Evolutionary conservation across 2,329 filamentous ascomycete genomes (phyloP).

Genomic region (Boeremia exigua): DNA sequence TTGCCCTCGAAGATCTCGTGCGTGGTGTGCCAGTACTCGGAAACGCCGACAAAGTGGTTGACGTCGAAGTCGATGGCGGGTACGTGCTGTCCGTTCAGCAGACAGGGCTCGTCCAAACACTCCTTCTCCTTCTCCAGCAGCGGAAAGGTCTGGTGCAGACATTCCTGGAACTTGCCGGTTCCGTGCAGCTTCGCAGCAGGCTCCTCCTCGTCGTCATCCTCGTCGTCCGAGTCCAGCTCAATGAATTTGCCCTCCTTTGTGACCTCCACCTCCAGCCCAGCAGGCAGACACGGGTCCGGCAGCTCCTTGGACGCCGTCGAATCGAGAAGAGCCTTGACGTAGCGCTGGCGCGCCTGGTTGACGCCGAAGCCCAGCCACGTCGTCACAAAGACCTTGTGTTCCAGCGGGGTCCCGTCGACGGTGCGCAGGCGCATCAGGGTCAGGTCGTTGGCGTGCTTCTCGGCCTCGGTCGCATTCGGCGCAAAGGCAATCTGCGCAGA

Average conservation of each 20-base stretch:
- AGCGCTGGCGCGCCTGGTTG: constrained; percentile 86
- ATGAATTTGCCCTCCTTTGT: constrained; percentile 72
- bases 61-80: constrained; percentile 96
- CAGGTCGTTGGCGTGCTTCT: constrained; percentile 87
- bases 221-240: constrained; percentile 52
- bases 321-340: constrained; percentile 77
- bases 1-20: constrained; percentile 87
- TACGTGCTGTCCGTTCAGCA: constrained; percentile 89
- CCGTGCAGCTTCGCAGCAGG: constrained; percentile 68
- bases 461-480: constrained; percentile 87
- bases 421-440: constrained; percentile 85
- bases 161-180: constrained; percentile 87
- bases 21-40: constrained; percentile 98
- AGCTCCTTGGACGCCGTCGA: constrained; percentile 71
- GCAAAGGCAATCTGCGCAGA: constrained; percentile 98
- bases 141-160: constrained; percentile 80
- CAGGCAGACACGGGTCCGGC: constrained; percentile 89
- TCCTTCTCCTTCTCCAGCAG: constrained; percentile 87
- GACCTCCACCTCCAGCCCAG: constrained; percentile 74
- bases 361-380: constrained; percentile 99
- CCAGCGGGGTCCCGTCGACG: constrained; percentile 75
- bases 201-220: constrained; percentile 42
- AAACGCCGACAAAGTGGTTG: constrained; percentile 97
- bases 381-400: constrained; percentile 91
- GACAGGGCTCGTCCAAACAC: constrained; percentile 81